phyloP scores from a whole-genome alignment of 2,329 filamentous ascomycete genomes.

The Sarocladium oryzae region DNA sequence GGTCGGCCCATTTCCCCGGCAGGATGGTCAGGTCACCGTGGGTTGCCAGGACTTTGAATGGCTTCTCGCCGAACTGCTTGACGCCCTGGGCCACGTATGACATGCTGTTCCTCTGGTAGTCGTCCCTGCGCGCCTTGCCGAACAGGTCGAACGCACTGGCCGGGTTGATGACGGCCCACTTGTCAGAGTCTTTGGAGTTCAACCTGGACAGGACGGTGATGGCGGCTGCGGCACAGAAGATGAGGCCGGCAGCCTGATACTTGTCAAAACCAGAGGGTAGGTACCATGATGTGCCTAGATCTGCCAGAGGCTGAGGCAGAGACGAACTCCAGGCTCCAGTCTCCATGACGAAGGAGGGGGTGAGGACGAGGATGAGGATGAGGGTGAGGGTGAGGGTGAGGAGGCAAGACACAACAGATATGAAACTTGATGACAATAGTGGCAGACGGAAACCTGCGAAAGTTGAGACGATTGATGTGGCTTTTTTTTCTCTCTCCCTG shows the following conservation, averaged over 20 bases:
- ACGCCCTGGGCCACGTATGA: background rate
- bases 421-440: too few species aligned
- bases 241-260: background rate
- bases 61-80: constrained; percentile 2
- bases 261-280: background rate
- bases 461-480: too few species aligned
- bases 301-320: background rate
- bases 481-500: too few species aligned
- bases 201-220: background rate
- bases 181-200: background rate
- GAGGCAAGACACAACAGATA: too few species aligned
- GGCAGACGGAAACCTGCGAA: too few species aligned
- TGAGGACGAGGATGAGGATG: too few species aligned
- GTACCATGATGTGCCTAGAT: background rate
- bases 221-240: background rate
- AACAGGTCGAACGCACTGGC: background rate
- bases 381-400: too few species aligned
- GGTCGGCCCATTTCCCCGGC: constrained; percentile 14
- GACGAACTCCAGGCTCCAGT: constrained; percentile 1
- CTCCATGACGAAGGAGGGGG: background rate
- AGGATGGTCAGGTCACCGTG: constrained; percentile 16
- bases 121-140: background rate
- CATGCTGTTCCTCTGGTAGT: background rate
- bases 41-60: constrained; percentile 15
- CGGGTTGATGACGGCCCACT: constrained; percentile 8